A percentile compares a stretch with the other conserved stretches of the same genome.
These are phyloP conservation scores for Kazachstania sp. DNA, from an alignment of 1,139 yeast species.

Conservation along the genomic window DNA sequence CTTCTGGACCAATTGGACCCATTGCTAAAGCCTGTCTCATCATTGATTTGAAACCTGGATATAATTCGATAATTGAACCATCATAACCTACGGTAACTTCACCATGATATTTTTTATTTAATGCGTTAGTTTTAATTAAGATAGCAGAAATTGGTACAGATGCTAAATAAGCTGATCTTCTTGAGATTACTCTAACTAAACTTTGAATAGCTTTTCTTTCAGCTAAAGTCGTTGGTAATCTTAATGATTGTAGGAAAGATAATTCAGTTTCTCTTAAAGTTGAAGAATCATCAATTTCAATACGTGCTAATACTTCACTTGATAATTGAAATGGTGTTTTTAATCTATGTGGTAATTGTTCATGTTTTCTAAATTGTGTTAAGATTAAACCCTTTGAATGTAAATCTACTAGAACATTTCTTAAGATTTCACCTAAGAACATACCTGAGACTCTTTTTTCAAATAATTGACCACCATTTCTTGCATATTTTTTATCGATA, in stretches of 20 bases:
- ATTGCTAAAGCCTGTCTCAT: conserved; percentile 66
- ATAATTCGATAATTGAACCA: conserved; percentile 87
- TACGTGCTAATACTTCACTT: conserved; percentile 71
- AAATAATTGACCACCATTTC: conserved; percentile 84
- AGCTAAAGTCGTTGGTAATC: conserved; percentile 56
- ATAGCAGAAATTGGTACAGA: conserved; percentile 87
- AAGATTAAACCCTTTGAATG: conserved; percentile 52
- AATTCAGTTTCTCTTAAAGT: conserved; percentile 60
- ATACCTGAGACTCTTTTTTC: conserved; percentile 92
- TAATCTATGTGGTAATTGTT: conserved; percentile 56
- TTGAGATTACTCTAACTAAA: conserved; percentile 69
- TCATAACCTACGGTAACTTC: conserved; percentile 90
- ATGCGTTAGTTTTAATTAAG: conserved; percentile 46
- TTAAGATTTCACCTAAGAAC: conserved; percentile 83
- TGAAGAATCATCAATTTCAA: conserved; percentile 74
- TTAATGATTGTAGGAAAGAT: conserved; percentile 51
- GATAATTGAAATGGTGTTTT: conserved; percentile 69
- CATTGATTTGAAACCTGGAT: conserved; percentile 77
- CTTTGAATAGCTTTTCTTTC: conserved; percentile 67
- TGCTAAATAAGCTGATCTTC: conserved; percentile 77
- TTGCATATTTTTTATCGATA: conserved; percentile 59
- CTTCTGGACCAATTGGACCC: conserved; percentile 64
- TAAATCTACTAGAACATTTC: conserved; percentile 64
- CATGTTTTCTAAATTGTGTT: conserved; percentile 43
- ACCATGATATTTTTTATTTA: conserved; percentile 46